Percentiles rank a stretch among this genome's conserved stretches.
phyloP scores from a whole-genome alignment of 1,139 yeast genomes.

The Hyphopichia buzzinii region DNA sequence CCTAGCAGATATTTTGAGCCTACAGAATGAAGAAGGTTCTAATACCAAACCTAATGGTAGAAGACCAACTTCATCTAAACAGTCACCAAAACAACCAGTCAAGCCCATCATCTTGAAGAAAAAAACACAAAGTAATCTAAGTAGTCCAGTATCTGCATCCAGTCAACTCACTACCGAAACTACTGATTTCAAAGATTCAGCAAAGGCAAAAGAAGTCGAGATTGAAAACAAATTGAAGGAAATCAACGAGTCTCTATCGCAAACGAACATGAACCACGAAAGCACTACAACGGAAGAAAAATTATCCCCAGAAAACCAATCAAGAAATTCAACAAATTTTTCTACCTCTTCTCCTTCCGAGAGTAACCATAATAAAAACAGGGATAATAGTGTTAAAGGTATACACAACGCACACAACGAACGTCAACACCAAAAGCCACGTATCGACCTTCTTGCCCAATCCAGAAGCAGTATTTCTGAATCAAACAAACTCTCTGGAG shows the following conservation, averaged over 20 bases:
- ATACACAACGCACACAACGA: not conserved
- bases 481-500: conserved; percentile 7
- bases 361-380: too few species aligned
- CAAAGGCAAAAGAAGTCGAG: conserved; percentile 5
- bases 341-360: too few species aligned
- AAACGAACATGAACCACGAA: too few species aligned
- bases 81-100: conserved; percentile 24
- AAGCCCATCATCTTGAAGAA: conserved; percentile 45
- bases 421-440: not conserved
- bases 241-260: conserved; percentile 3
- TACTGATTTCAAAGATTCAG: conserved; percentile 7
- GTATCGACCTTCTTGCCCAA: conserved; percentile 2
- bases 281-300: too few species aligned
- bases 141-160: conserved; percentile 5
- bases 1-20: conserved; percentile 39
- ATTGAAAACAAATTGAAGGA: conserved; percentile 7
- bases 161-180: conserved; percentile 5
- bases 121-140: conserved; percentile 15
- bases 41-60: conserved; percentile 10
- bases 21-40: conserved; percentile 7
- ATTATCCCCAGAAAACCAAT: too few species aligned
- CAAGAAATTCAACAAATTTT: too few species aligned
- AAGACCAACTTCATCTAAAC: conserved; percentile 17
- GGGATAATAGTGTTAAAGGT: too few species aligned
- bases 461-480: conserved; percentile 1